Base-by-base conservation (phyloP, 495 filamentous ascomycete species). In the Podospora sp. region DNA sequence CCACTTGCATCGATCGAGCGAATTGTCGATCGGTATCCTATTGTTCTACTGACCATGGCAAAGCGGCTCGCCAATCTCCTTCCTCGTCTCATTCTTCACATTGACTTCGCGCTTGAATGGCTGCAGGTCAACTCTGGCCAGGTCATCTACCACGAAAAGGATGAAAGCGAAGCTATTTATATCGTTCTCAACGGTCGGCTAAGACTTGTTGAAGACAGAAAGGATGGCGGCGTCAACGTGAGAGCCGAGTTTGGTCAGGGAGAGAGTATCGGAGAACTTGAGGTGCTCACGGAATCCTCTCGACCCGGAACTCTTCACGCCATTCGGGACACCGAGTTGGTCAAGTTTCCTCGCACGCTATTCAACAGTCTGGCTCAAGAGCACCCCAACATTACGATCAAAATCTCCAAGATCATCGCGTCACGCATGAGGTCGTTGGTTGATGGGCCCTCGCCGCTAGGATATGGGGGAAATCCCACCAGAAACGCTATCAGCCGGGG, bases 41-140 rank as follows among this genome's bases (percentile, higher is more conserved):
- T 97, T 64, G 91, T 97, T 4, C 81, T 98, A 18, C 79, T 98
- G 52, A 98, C 95, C 0, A 91, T 99, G 90, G 95, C 95, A 2
- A 99, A 99, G 80, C 82, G 95, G 40, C 77, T 99, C 52, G 97
- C 95, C 0, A 93, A 87, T 68, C 83, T 99, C 20, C 83, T 99
- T 1, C 96, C 96, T 7, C 88, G 91, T n/a, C 79, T 99, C 57
- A 92, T 99, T 66, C 85, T 97, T 5, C 96, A 99, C 71, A 97
- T 99, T 67, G 95, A 99, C 75, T 99, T 99, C 75, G 95, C 95
- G 7, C 83, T 99, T 2, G 95, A 99, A 77, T 99, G 96, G 96
- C 88, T 97, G 2, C 95, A 99, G 73, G 93, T 98, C 66, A 91
- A 91, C 79, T 92, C 95, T 5, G 93, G 96, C 5, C 92, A 98